Evolutionary conservation across 495 filamentous ascomycete genomes (phyloP).

Genomic region (Penicillium cataractarum): DNA sequence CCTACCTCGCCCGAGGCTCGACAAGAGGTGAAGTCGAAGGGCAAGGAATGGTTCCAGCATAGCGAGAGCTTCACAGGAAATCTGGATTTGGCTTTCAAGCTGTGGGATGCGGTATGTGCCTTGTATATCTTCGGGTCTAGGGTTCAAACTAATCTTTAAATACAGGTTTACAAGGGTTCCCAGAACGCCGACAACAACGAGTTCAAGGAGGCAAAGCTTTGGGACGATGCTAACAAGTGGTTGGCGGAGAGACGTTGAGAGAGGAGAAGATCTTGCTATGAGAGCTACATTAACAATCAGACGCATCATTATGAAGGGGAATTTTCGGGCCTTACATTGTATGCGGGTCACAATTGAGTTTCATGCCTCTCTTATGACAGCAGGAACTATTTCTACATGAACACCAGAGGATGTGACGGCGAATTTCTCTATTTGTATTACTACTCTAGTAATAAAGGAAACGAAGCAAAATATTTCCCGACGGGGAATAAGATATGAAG

Average conservation of each 20-base stretch:
- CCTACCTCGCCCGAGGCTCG: constrained; percentile 62
- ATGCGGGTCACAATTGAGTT: constrained; percentile 11
- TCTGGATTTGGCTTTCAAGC: constrained; percentile 74
- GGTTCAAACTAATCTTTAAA: constrained; percentile 15
- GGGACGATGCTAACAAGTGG: constrained; percentile 69
- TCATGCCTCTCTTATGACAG: constrained; percentile 6
- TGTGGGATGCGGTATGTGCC: constrained; percentile 76
- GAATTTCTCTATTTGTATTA: constrained; percentile 34
- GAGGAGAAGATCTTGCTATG: constrained; percentile 6
- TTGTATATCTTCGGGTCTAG: not conserved
- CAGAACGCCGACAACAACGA: constrained; percentile 66
- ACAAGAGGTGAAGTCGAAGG: constrained; percentile 62
- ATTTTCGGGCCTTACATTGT: constrained; percentile 21
- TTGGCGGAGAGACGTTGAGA: constrained; percentile 54
- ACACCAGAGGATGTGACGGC: constrained; percentile 6
- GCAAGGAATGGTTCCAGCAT: constrained; percentile 75
- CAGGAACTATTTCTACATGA: constrained; percentile 7
- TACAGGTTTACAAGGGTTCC: constrained; percentile 65
- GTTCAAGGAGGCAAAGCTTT: constrained; percentile 63
- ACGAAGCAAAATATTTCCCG: constrained; percentile 8
- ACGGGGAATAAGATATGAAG: not conserved
- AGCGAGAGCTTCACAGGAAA: constrained; percentile 76
- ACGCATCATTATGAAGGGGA: constrained; percentile 13
- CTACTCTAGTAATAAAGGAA: constrained; percentile 28
- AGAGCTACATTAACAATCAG: constrained; percentile 21